Conservation (phyloP, 176 grass and related monocot genomes). For the Bothriochloa decipiens region DNA sequence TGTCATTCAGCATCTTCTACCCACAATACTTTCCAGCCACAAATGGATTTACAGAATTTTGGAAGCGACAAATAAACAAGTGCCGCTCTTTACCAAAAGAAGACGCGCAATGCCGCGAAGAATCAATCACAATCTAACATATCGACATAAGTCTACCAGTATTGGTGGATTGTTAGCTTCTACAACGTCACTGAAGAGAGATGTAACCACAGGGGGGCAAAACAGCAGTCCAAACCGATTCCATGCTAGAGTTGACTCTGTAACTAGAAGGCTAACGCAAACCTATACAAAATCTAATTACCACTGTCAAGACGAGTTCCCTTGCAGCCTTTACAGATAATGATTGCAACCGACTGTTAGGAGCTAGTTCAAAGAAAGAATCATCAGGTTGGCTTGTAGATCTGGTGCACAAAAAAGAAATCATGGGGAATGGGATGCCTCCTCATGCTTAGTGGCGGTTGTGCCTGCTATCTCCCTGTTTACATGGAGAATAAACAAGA, state of each 20-base stretch:
- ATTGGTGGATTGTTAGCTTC: slow-evolving; percentile 22
- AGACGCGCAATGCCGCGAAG: neutral
- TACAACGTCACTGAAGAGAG: neutral
- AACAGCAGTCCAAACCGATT: slow-evolving; percentile 4
- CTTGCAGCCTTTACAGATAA: slow-evolving; percentile 39
- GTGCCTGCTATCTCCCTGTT: slow-evolving; percentile 2
- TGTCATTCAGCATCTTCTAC: neutral
- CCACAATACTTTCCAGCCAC: neutral
- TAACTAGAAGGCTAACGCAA: slow-evolving; percentile 34
- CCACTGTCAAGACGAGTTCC: neutral
- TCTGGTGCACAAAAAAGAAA: slow-evolving; percentile 21
- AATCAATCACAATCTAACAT: neutral
- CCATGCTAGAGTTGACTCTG: slow-evolving; percentile 26
- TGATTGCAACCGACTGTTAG: slow-evolving; percentile 26
- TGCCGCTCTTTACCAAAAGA: neutral
- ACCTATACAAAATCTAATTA: slow-evolving; percentile 42
- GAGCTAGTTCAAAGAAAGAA: slow-evolving; percentile 42
- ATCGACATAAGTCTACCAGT: slow-evolving; percentile 13
- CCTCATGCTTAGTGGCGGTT: neutral
- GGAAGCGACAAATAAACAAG: neutral
- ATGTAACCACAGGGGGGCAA: neutral
- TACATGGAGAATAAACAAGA: slow-evolving; percentile 19
- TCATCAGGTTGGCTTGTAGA: slow-evolving; percentile 29
- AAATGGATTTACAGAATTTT: neutral
- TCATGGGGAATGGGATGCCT: slow-evolving; percentile 6